Evolutionary conservation across 192 early-diverging fungal species (phyloP), one percentile per base, ranked within the genome.

Genomic region (Oehlia diaphana): DNA sequence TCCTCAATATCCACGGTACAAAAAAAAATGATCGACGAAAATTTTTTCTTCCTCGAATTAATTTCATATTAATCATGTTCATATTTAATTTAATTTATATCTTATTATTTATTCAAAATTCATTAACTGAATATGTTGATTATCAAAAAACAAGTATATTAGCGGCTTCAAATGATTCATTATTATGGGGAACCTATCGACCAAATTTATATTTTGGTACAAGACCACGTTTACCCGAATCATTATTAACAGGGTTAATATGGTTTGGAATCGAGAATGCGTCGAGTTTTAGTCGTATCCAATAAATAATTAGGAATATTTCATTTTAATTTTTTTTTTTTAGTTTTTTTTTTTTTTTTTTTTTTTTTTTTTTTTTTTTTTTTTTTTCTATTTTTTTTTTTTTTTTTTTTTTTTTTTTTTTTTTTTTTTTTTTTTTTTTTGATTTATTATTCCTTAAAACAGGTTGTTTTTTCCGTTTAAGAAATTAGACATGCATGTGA

Each of bases 121-220:
- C 42, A 9, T 9, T 44, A 44, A 44, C 42, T 44, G 42, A 44
- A 44, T 37, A 37, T 4, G 9, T 8, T 44, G 42, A 44, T 44
- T 44, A 69, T 39, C 33, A 69, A 33, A 69, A 9, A 75, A 23
- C 13, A 58, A 69, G 44, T 62, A 16, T 68, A 13, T 21, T 16
- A 2, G 26, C 26, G 16, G 81, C 85, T 2, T 79, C 77, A 58
- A 88, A 90, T 75, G 74, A 82, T 16, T 89, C 91, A 1, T 87
- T 98, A 9, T 83, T 89, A 70, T 97, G 97, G 96, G 96, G 97
- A 26, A 94, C 93, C 0, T 97, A 96, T 82, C 85, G 97, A 66
- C 96, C 97, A 13, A 95, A 96, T 83, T 84, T 98, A 23, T 98
- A 97, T 84, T 96, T 98, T 89, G 97, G 97, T 53, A 93, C 93